Evolutionary conservation across 192 early-diverging fungal species (phyloP).

Genomic region (Coemansia sp.): DNA sequence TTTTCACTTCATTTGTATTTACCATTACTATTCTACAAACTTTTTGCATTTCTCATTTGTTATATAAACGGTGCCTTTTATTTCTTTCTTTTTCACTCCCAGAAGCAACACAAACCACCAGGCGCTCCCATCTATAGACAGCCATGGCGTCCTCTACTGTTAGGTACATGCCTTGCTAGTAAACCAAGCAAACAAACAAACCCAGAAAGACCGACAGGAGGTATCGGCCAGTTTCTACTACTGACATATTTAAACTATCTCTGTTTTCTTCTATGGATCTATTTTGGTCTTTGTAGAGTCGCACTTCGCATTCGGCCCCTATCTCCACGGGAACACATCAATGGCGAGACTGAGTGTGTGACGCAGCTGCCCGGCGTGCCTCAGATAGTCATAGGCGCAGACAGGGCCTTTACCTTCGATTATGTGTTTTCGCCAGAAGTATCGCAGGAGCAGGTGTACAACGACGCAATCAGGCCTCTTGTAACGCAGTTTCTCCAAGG

Average conservation of each 20-base stretch:
- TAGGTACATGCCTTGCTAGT: slow-evolving; percentile 13
- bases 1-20: slow-evolving; percentile 5
- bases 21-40: background rate
- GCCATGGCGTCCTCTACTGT: slow-evolving; percentile 43
- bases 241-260: background rate
- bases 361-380: slow-evolving; percentile 54
- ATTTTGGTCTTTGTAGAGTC: slow-evolving; percentile 29
- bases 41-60: slow-evolving; percentile 12
- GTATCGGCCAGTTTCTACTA: background rate
- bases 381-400: slow-evolving; percentile 54
- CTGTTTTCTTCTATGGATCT: background rate
- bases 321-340: slow-evolving; percentile 44
- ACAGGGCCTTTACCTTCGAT: slow-evolving; percentile 69
- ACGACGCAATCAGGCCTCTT: slow-evolving; percentile 55
- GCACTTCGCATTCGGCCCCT: slow-evolving; percentile 52
- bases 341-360: slow-evolving; percentile 49
- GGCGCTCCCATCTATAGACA: background rate
- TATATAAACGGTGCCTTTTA: background rate
- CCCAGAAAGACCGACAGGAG: no score
- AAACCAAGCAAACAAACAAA: background rate
- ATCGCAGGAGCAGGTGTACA: slow-evolving; percentile 69
- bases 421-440: slow-evolving; percentile 69
- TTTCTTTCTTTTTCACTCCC: background rate
- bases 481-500: slow-evolving; percentile 70
- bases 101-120: background rate